Conservation (phyloP, 441 rosid genomes). For the Rhodomyrtus psidioides region DNA sequence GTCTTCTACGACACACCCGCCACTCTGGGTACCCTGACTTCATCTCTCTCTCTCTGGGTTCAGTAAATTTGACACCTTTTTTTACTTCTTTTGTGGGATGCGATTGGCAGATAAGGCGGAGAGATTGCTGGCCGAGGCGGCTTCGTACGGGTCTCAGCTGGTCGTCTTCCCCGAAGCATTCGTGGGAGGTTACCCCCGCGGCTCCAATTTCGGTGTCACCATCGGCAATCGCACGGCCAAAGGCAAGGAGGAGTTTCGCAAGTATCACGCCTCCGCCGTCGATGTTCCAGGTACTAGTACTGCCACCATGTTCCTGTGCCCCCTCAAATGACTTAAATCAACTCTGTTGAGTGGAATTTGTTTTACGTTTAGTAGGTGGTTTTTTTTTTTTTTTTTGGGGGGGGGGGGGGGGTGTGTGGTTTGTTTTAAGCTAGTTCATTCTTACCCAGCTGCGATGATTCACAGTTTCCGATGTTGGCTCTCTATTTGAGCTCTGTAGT, state of each 20-base stretch:
- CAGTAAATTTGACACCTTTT: background rate
- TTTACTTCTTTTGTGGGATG: background rate
- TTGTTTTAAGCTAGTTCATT: background rate
- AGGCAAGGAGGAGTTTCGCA: slow-evolving; percentile 83
- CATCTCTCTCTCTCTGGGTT: background rate
- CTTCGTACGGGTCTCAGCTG: slow-evolving; percentile 63
- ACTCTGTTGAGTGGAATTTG: background rate
- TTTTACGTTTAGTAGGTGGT: background rate
- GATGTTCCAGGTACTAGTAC: slow-evolving; percentile 61
- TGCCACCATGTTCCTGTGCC: background rate
- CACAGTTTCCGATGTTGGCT: background rate
- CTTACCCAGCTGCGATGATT: background rate
- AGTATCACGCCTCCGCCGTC: slow-evolving; percentile 80
- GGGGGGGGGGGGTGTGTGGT: background rate
- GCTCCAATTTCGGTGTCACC: slow-evolving; percentile 62
- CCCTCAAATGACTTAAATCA: background rate
- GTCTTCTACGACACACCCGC: slow-evolving; percentile 87
- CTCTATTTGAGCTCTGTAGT: background rate
- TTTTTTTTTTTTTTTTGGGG: too few species aligned
- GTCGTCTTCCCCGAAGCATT: slow-evolving; percentile 96
- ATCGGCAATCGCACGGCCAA: slow-evolving; percentile 66
- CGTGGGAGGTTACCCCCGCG: slow-evolving; percentile 87
- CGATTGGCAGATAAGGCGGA: slow-evolving; percentile 66
- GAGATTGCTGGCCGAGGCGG: slow-evolving; percentile 79
- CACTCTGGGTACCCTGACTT: slow-evolving; percentile 44